Percentiles rank a stretch among this genome's conserved stretches.
Conservation (phyloP, 345 rosid genomes). For the Arabidopsis arenosa region DNA sequence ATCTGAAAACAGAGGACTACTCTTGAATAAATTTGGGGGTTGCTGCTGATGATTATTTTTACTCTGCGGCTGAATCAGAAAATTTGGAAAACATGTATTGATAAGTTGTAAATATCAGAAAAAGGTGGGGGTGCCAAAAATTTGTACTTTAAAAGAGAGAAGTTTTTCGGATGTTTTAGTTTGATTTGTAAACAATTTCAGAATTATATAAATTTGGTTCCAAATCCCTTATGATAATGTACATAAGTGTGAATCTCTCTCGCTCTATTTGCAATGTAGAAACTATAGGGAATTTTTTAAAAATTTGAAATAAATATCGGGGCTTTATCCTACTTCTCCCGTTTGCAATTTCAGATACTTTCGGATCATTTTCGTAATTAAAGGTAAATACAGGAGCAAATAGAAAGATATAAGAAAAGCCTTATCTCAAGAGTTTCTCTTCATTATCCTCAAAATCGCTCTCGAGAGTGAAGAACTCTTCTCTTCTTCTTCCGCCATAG, state of each 20-base stretch:
- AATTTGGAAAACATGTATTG: slow-evolving; percentile 33
- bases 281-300: not conserved
- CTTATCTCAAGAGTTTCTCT: slow-evolving; percentile 28
- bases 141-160: slow-evolving; percentile 33
- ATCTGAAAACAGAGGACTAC: slow-evolving; percentile 24
- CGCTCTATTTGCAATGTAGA: not conserved
- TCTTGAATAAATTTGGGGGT: slow-evolving; percentile 25
- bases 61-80: slow-evolving; percentile 32
- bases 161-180: slow-evolving; percentile 38
- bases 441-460: slow-evolving; percentile 38
- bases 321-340: no score
- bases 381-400: not conserved
- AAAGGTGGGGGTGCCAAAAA: slow-evolving; percentile 21
- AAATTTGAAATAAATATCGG: no score
- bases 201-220: slow-evolving; percentile 18
- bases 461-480: slow-evolving; percentile 2
- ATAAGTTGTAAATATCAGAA: slow-evolving; percentile 44
- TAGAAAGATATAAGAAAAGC: slow-evolving; percentile 35
- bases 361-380: not conserved
- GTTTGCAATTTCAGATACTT: slow-evolving; percentile 1
- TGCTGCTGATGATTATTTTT: slow-evolving; percentile 43
- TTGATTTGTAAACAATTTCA: slow-evolving; percentile 36
- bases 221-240: not conserved
- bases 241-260: not conserved
- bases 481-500: slow-evolving; percentile 35